phyloP scores from a whole-genome alignment of 495 filamentous ascomycete species.

The Tuber microsphaerosporum region DNA sequence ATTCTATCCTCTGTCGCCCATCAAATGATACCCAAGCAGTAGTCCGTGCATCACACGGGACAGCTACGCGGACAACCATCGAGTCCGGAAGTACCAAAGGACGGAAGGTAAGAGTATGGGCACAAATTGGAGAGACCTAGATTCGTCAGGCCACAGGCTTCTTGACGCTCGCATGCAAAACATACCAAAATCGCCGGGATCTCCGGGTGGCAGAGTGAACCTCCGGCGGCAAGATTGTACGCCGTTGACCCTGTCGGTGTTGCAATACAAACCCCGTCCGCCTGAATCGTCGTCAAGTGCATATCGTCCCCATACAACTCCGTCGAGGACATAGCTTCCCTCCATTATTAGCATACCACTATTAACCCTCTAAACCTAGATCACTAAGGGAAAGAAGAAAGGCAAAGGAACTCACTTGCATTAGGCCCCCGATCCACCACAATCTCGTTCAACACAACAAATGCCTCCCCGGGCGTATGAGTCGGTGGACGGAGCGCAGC shows the following conservation, averaged over 20 bases:
- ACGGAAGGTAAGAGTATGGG: constrained; percentile 90
- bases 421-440: constrained; percentile 95
- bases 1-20: constrained; percentile 87
- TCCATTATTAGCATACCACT: constrained; percentile 1
- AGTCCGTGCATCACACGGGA: constrained; percentile 75
- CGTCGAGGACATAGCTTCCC: constrained; percentile 35
- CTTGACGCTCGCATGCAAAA: not conserved
- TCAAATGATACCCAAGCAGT: constrained; percentile 95
- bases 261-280: constrained; percentile 92
- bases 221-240: constrained; percentile 91
- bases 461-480: constrained; percentile 55
- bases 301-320: constrained; percentile 92
- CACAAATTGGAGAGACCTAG: constrained; percentile 82
- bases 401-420: constrained; percentile 87
- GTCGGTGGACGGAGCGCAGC: constrained; percentile 25
- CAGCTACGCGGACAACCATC: constrained; percentile 76
- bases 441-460: constrained; percentile 92
- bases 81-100: constrained; percentile 98
- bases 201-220: constrained; percentile 90
- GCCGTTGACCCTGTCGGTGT: constrained; percentile 92
- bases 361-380: not conserved
- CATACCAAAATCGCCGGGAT: constrained; percentile 82
- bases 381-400: not conserved
- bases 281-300: constrained; percentile 85
- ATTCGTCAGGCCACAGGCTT: not conserved